Evolutionary conservation across 352 stramenopile species (phyloP), one percentile per base, ranked within the genome.

Genomic region (Pythium monospermum): DNA sequence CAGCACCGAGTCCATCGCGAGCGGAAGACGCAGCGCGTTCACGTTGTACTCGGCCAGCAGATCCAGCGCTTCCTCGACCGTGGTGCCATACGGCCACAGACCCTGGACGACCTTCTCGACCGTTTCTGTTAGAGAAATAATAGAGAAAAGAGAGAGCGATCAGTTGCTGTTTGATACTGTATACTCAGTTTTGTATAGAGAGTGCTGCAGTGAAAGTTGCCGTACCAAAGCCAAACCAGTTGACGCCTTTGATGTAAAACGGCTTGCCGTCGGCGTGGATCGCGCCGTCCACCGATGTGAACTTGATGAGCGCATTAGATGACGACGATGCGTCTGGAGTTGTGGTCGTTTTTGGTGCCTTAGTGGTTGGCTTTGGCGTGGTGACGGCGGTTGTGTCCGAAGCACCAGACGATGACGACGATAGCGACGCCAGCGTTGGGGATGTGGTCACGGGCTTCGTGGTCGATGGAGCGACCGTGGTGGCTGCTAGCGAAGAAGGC

Each of bases 151-250:
- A n/a, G 16, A 18, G 4, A 36, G 23, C 6, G n/a, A 35, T 23
- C 1, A 16, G 36, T 3, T 10, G 6, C 23, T 48, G 10, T 6
- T 22, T 19, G 16, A n/a, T 28, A 36, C 13, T 18, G 48, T 6
- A 51, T 44, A 28, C 31, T 10, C 3, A 42, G 28, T 26, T n/a
- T n/a, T n/a, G n/a, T n/a, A n/a, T n/a, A n/a, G n/a, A n/a, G n/a
- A n/a, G n/a, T n/a, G n/a, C n/a, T n/a, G n/a, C 2, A 16, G 12
- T 33, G 37, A 30, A 7, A 1, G 11, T 69, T 68, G 57, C 22
- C n/a, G n/a, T n/a, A 83, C 72, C 72, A 12, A 59, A 67, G 48
- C 76, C 76, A 49, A 87, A 87, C 73, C 73, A 87, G 59, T 87
- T 87, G 48, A 85, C 77, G 49, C 76, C 76, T 50, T 83, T 83